These are phyloP conservation scores for Trametes sp. DNA, from an alignment of 1,284 basidiomycete genomes.

Conservation along the genomic window DNA sequence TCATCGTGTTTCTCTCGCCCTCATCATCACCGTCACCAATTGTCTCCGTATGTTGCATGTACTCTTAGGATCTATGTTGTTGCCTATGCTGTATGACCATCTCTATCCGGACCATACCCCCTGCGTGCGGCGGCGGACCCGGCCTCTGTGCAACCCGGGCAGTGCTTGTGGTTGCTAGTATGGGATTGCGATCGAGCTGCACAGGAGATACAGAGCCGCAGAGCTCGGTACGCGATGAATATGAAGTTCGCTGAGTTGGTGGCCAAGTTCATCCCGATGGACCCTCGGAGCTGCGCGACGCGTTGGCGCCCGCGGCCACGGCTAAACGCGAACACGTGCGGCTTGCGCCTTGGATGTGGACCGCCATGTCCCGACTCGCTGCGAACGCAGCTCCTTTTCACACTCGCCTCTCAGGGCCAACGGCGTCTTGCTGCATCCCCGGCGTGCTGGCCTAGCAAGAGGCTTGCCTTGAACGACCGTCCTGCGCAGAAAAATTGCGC, in stretches of 20 bases:
- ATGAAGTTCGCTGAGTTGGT: constrained; percentile 20
- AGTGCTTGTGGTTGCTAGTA: background rate
- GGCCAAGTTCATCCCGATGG: constrained; percentile 19
- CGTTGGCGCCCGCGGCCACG: constrained; percentile 8
- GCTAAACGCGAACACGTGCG: constrained; percentile 16
- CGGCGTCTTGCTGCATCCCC: constrained; percentile 9
- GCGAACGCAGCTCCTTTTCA: background rate
- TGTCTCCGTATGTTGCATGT: constrained; percentile 3
- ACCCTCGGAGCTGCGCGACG: constrained; percentile 18
- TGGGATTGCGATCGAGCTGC: background rate
- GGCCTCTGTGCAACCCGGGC: background rate
- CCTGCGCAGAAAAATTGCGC: background rate
- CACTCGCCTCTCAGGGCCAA: background rate
- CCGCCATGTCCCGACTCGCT: background rate
- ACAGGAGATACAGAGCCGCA: constrained; percentile 15
- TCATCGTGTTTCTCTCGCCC: background rate
- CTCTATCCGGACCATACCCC: constrained; percentile 3
- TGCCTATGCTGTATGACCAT: constrained; percentile 12
- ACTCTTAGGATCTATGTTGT: constrained; percentile 7
- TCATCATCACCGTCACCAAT: background rate
- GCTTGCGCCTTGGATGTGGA: background rate
- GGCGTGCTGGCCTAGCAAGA: background rate
- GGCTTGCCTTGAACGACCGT: background rate
- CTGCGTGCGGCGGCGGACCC: background rate
- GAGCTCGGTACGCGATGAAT: constrained; percentile 13